Evolutionary conservation across 2,329 filamentous ascomycete species (phyloP), one percentile per base, ranked within the genome.

Genomic region (Tolypocladium endophyticum): DNA sequence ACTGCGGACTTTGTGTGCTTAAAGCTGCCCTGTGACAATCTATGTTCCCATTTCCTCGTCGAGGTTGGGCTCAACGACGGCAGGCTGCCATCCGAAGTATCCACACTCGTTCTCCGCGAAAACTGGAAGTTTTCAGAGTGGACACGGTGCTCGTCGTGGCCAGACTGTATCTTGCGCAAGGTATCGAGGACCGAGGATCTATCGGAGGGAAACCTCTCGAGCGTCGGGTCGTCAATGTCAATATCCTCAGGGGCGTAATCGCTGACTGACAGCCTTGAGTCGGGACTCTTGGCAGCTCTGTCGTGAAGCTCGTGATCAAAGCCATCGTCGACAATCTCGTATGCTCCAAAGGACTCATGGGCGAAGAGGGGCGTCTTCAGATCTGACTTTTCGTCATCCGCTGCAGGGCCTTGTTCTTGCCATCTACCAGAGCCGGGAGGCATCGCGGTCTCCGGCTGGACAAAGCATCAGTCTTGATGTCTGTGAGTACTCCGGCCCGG

Each of bases 201-300:
- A 57, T 76, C 75, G 1, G 74, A 79, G 2, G 79, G 79, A 62
- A 81, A 81, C 23, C 66, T 70, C 61, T 81, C 79, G 11, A 82
- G 67, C 0, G 75, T 79, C 1, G 79, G 79, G 56, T 82, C 79
- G 55, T 76, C 72, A 2, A 76, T 61, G 55, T 81, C 79, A 33
- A 68, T 54, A 12, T 67, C 59, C 16, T 59, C 61, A 16, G 57
- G 43, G 33, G 61, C 63, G 35, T 62, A 61, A 9, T 64, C 66
- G 47, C 64, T 64, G 16, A 64, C 59, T 33, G 61, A 65, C 30
- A 45, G 53, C 36, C 60, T 63, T 14, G 63, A 60, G 9, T 60
- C 60, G 30, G 53, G 65, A 55, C 53, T 59, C 56, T 60, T 68
- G 61, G 62, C 64, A 25, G 55, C 61, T 39, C 61, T 63, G 36